Conservation (phyloP, 208 protist species). For the Sergeia podlipaevii region DNA sequence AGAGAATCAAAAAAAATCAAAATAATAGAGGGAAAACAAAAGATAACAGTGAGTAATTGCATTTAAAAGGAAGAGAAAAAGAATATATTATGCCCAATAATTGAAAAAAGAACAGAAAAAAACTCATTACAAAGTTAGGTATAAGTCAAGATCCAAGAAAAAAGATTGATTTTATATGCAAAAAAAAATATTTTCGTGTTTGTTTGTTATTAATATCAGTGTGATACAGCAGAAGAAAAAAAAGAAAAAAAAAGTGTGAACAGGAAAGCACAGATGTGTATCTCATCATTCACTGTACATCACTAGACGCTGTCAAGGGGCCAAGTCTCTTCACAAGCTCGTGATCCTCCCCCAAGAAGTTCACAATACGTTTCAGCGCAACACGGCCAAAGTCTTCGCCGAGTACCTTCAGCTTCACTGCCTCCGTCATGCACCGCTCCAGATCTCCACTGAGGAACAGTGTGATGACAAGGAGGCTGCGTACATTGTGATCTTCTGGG, state of each 20-base stretch:
- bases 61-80: conserved; percentile 2
- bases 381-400: conserved; percentile 41
- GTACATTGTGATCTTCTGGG: conserved; percentile 32
- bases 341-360: conserved; percentile 60
- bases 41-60: not conserved
- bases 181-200: conserved; percentile 6
- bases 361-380: conserved; percentile 47
- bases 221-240: not conserved
- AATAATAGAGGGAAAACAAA: conserved; percentile 29
- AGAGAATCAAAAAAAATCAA: no score
- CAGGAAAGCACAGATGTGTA: no score
- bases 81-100: conserved; percentile 6
- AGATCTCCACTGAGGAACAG: conserved; percentile 76
- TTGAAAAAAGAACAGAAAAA: conserved; percentile 9
- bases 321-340: conserved; percentile 38
- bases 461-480: conserved; percentile 73
- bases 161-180: not conserved
- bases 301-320: not conserved
- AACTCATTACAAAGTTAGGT: not conserved
- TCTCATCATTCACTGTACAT: not conserved
- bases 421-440: conserved; percentile 84
- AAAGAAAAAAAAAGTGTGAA: no score
- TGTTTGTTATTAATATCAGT: not conserved
- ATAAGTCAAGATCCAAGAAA: not conserved
- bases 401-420: conserved; percentile 57